phyloP scores from a whole-genome alignment of 192 early-diverging fungal genomes.

The Coemansia sp. region DNA sequence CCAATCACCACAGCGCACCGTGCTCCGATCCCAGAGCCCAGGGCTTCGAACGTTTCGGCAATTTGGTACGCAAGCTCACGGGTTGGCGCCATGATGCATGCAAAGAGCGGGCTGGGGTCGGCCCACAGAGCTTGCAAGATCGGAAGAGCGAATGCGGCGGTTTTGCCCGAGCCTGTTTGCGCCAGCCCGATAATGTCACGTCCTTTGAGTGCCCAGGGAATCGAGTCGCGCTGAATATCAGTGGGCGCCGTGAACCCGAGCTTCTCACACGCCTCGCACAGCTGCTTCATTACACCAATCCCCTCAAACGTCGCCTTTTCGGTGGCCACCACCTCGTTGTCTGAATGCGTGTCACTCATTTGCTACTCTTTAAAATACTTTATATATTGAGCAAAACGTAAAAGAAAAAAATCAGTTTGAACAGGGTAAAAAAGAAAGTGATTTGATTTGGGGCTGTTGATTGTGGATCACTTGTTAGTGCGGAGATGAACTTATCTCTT shows the following conservation, averaged over 20 bases:
- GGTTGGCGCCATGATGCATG: slow-evolving; percentile 95
- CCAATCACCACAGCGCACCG: slow-evolving; percentile 89
- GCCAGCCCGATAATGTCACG: slow-evolving; percentile 97
- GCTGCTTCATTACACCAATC: slow-evolving; percentile 78
- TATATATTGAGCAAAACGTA: not conserved
- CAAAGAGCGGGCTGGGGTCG: slow-evolving; percentile 86
- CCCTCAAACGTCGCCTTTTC: slow-evolving; percentile 34
- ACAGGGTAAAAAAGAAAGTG: not conserved
- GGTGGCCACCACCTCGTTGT: not conserved
- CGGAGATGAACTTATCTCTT: not conserved
- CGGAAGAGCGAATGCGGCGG: slow-evolving; percentile 81
- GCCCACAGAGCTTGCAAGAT: slow-evolving; percentile 86
- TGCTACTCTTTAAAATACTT: not conserved
- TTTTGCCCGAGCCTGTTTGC: slow-evolving; percentile 93
- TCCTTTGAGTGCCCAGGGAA: slow-evolving; percentile 88
- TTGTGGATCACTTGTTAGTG: not conserved
- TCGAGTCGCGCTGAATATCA: slow-evolving; percentile 87
- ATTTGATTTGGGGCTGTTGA: not conserved
- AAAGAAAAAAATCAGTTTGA: not conserved
- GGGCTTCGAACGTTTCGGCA: slow-evolving; percentile 84
- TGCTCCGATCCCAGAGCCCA: slow-evolving; percentile 89
- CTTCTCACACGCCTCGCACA: slow-evolving; percentile 86
- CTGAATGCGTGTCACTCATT: not conserved
- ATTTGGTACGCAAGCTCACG: slow-evolving; percentile 97
- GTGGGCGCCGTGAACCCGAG: slow-evolving; percentile 87